Conservation (phyloP, 2,329 filamentous ascomycete species). For the Tympanopsis confertula region DNA sequence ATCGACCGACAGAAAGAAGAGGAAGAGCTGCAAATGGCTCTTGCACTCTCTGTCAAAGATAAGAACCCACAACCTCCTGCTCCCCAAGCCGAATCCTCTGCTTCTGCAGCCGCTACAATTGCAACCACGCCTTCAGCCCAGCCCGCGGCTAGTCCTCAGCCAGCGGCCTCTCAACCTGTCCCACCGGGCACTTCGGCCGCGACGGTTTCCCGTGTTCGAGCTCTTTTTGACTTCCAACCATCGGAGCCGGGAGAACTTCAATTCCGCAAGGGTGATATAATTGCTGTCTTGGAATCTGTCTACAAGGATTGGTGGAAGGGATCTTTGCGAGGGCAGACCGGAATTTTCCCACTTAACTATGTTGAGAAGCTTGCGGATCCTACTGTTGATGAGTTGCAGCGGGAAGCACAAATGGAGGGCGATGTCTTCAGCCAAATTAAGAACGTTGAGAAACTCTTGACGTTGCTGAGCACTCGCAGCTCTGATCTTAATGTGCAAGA, state of each 20-base stretch:
- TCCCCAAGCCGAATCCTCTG: constrained; percentile 18
- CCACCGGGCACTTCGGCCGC: constrained; percentile 84
- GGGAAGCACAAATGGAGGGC: constrained; percentile 88
- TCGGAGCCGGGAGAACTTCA: constrained; percentile 90
- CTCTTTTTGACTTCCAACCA: constrained; percentile 87
- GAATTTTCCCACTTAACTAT: constrained; percentile 97
- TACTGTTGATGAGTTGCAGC: constrained; percentile 83
- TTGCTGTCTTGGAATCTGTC: constrained; percentile 91
- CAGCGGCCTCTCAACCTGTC: constrained; percentile 41
- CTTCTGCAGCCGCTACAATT: constrained; percentile 13
- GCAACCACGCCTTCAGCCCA: too few species aligned
- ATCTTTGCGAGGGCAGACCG: constrained; percentile 82
- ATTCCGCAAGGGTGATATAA: constrained; percentile 93
- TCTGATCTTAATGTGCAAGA: constrained; percentile 55
- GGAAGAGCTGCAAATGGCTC: constrained; percentile 90
- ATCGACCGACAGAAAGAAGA: constrained; percentile 89
- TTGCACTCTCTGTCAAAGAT: constrained; percentile 85
- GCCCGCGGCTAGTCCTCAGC: constrained; percentile 26
- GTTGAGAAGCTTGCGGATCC: constrained; percentile 95
- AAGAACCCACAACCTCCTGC: constrained; percentile 51
- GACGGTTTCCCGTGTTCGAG: constrained; percentile 86
- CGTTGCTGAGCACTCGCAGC: constrained; percentile 78
- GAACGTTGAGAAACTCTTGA: constrained; percentile 62
- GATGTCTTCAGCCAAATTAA: constrained; percentile 56
- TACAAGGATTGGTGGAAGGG: constrained; percentile 99